These are phyloP conservation scores for Rhodamnia rubescens DNA, from an alignment of 345 rosid species.

Conservation along the genomic window DNA sequence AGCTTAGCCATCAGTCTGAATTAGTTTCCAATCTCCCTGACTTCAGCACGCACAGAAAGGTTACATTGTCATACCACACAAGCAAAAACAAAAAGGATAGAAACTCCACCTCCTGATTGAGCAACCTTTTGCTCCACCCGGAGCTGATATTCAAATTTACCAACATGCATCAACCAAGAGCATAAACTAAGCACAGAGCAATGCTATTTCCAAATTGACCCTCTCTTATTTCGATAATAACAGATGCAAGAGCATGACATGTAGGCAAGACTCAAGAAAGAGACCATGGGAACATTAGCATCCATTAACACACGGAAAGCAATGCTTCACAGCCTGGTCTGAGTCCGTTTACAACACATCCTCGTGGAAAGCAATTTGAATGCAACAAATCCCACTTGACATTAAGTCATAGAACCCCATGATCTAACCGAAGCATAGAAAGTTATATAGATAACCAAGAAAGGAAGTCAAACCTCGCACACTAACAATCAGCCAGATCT, in stretches of 20 bases:
- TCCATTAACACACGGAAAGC: background rate
- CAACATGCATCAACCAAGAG: background rate
- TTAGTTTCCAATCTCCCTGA: background rate
- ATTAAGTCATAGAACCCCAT: background rate
- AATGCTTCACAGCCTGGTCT: background rate
- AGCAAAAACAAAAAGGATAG: background rate
- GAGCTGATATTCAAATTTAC: background rate
- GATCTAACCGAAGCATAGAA: background rate
- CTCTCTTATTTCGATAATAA: background rate
- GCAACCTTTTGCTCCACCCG: fast-evolving
- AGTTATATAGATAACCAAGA: background rate
- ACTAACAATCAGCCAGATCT: background rate
- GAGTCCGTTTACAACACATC: background rate
- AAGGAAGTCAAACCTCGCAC: background rate
- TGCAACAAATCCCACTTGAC: background rate
- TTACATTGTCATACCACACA: background rate
- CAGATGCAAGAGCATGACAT: background rate
- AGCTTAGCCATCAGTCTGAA: background rate
- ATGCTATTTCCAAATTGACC: background rate
- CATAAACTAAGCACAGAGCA: background rate
- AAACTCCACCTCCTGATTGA: background rate
- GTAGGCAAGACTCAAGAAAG: background rate
- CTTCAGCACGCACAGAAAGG: background rate
- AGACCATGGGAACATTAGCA: background rate
- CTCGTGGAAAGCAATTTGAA: background rate